A percentile compares a stretch with the other conserved stretches of the same genome.
Conservation (phyloP, 2,329 filamentous ascomycete genomes). For the Daldinia eschscholtzii region DNA sequence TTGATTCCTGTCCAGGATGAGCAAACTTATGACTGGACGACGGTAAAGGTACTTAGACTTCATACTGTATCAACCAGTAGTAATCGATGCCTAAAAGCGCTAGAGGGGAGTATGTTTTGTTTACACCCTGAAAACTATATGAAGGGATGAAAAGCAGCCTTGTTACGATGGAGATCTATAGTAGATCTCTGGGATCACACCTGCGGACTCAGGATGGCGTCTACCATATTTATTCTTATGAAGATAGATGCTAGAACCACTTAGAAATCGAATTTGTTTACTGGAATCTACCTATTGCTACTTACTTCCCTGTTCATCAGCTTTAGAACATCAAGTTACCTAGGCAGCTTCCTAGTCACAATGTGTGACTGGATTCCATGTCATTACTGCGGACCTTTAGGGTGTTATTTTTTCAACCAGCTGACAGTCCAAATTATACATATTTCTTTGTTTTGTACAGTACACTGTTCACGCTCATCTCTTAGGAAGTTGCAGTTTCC, state of each 20-base stretch:
- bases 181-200: neutral
- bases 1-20: neutral
- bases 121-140: neutral
- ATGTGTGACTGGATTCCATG: neutral
- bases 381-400: neutral
- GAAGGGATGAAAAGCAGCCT: neutral
- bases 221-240: neutral
- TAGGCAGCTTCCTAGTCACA: neutral
- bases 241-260: neutral
- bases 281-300: neutral
- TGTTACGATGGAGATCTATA: neutral
- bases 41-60: neutral
- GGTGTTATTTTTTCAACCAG: neutral
- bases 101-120: neutral
- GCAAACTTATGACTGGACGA: neutral
- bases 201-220: neutral
- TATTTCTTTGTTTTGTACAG: neutral
- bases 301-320: neutral
- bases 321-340: neutral
- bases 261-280: neutral
- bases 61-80: neutral
- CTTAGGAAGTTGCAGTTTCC: neutral
- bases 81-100: neutral
- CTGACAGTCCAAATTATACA: neutral
- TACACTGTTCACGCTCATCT: neutral